Evolutionary conservation across 2,329 filamentous ascomycete genomes (phyloP), one percentile per base, ranked within the genome.

Genomic region (Colletotrichum siamense): DNA sequence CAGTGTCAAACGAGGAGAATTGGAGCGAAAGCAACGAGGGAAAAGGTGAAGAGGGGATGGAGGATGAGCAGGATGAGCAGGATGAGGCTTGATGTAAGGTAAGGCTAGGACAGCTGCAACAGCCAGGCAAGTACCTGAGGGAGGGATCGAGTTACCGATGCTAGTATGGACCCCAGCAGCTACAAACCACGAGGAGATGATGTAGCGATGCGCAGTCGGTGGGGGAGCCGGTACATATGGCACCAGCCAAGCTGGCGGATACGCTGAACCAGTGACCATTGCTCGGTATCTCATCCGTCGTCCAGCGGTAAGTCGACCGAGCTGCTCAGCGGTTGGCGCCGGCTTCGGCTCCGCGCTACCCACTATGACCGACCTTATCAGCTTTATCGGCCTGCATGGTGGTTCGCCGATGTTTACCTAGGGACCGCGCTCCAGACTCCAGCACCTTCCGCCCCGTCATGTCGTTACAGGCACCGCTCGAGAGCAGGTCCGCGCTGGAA

Each of bases 151-250:
- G 15, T 59, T 59, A 7, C 55, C n/a, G 44, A 49, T 28, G 49
- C 49, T 24, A 66, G n/a, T 71, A 59, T 30, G 30, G 30, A 30
- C 62, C 68, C 61, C 73, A 75, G 73, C 73, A 75, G 73, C 69
- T 65, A 55, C 34, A 36, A 52, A 18, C 28, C 30, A n/a, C 26
- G 63, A 39, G 52, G 30, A 49, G 52, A 68, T 72, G 36, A 68
- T 72, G 70, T 68, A 55, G 44, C 32, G 34, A 49, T 57, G 52
- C 52, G 66, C 36, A 34, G 30, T 32, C 28, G 52, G 61, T 62
- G 61, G 72, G 72, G 69, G 69, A 59, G 34, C 59, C 61, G 69
- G 73, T 75, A 75, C 73, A 75, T 66, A 72, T 49, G 61, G 73
- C 52, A 39, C 66, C 26, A 52, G 66, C 28, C 61, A 26, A 75